A percentile compares a stretch with the other conserved stretches of the same genome.
phyloP scores from a whole-genome alignment of 2,329 filamentous ascomycete genomes.

The Uncinocarpus reesii region DNA sequence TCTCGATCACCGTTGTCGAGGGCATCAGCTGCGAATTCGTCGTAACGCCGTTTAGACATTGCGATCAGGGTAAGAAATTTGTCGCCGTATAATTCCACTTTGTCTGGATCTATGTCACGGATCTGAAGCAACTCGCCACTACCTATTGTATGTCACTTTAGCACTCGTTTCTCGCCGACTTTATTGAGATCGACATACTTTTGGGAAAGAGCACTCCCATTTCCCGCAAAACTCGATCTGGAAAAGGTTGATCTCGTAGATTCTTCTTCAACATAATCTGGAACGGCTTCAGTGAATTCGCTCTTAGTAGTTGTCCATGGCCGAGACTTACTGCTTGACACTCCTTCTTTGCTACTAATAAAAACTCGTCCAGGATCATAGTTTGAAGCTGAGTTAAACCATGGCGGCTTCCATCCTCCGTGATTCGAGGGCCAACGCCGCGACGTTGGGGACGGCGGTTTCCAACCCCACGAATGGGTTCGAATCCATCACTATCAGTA shows the following conservation, averaged over 20 bases:
- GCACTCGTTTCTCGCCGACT: background rate
- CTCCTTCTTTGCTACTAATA: conserved; percentile 36
- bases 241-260: conserved; percentile 39
- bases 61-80: conserved; percentile 36
- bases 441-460: conserved; percentile 22
- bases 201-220: conserved; percentile 41
- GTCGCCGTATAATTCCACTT: conserved; percentile 36
- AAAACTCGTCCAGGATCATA: conserved; percentile 40
- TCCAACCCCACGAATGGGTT: conserved; percentile 31
- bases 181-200: conserved; percentile 22
- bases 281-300: background rate
- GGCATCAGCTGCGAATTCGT: conserved; percentile 36
- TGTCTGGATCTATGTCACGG: conserved; percentile 36
- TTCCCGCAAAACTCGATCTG: conserved; percentile 38
- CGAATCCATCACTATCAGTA: conserved; percentile 37
- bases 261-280: conserved; percentile 36
- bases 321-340: conserved; percentile 31
- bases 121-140: conserved; percentile 32
- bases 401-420: conserved; percentile 33
- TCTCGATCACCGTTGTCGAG: conserved; percentile 38
- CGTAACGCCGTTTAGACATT: conserved; percentile 33
- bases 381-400: conserved; percentile 36
- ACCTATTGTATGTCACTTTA: conserved; percentile 21
- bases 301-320: background rate
- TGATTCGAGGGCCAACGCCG: conserved; percentile 39